These are phyloP conservation scores for Chrysochromulina tobinii DNA, from an alignment of 78 protist species.

Conservation along the genomic window DNA sequence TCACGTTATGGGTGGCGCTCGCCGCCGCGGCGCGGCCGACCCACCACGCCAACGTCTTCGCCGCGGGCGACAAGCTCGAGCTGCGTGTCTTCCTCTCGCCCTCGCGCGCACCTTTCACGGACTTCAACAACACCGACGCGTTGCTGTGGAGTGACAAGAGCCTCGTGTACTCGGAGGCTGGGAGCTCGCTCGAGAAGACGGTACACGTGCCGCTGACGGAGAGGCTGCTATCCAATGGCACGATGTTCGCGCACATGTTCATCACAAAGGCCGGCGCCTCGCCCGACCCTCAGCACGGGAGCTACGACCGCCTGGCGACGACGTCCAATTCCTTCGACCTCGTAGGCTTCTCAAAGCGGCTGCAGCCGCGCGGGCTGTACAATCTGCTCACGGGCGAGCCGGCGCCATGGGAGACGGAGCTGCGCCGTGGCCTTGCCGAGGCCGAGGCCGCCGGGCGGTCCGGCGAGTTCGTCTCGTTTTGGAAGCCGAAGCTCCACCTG, in stretches of 20 bases:
- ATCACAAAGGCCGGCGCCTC: not conserved
- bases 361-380: not conserved
- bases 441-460: not conserved
- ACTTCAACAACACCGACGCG: not conserved
- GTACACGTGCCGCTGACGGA: not conserved
- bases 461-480: not conserved
- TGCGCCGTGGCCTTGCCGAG: not conserved
- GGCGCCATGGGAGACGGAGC: conserved; percentile 8
- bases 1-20: too few relatives aligned
- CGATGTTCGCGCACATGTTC: not conserved
- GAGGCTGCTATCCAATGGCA: not conserved
- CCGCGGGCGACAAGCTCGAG: not conserved
- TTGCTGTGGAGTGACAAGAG: not conserved
- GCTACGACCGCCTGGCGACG: not conserved
- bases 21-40: not conserved
- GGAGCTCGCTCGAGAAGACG: not conserved
- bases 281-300: not conserved
- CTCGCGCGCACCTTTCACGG: not conserved
- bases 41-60: not conserved
- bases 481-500: not conserved
- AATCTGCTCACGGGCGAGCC: conserved; percentile 1
- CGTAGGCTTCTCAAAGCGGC: not conserved
- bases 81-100: not conserved
- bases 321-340: not conserved
- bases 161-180: not conserved